A percentile compares a stretch with the other conserved stretches of the same genome.
phyloP scores from a whole-genome alignment of 306 rosid genomes.

The Vigna unguiculata region DNA sequence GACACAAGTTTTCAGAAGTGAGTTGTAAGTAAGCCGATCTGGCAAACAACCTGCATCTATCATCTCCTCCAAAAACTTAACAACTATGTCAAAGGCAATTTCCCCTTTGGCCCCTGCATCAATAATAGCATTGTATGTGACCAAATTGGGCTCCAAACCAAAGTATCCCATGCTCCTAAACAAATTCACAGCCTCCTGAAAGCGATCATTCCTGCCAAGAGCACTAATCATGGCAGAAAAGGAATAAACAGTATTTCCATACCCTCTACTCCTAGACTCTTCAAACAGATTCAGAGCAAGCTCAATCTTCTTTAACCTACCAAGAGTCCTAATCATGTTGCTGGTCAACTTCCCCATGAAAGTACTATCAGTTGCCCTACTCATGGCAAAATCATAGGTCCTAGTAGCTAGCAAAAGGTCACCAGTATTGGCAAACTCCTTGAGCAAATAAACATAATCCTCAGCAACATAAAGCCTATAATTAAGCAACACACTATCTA shows the following conservation, averaged over 20 bases:
- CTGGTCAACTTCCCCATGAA: slow-evolving; percentile 81
- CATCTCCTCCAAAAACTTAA: slow-evolving; percentile 80
- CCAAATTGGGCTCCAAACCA: slow-evolving; percentile 83
- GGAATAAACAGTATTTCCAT: slow-evolving; percentile 81
- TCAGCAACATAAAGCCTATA: slow-evolving; percentile 69
- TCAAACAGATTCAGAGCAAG: slow-evolving; percentile 69
- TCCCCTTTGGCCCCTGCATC: slow-evolving; percentile 90
- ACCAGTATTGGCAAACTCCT: slow-evolving; percentile 77
- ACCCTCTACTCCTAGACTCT: slow-evolving; percentile 64
- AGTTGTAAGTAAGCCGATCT: slow-evolving; percentile 84
- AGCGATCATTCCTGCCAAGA: slow-evolving; percentile 74
- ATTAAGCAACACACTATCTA: slow-evolving; percentile 61
- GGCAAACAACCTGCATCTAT: slow-evolving; percentile 62
- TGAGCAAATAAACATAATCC: slow-evolving; percentile 72
- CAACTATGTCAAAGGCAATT: slow-evolving; percentile 66
- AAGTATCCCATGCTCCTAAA: slow-evolving; percentile 68
- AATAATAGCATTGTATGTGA: slow-evolving; percentile 84
- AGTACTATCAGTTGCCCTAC: slow-evolving; percentile 58
- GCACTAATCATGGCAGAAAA: slow-evolving; percentile 87
- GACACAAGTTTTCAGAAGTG: slow-evolving; percentile 80
- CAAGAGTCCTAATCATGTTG: slow-evolving; percentile 88
- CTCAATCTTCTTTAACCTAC: slow-evolving; percentile 81
- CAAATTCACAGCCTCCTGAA: slow-evolving; percentile 60
- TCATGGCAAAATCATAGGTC: slow-evolving; percentile 76
- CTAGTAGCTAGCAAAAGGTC: slow-evolving; percentile 59